Base-by-base conservation (phyloP, 2,329 filamentous ascomycete genomes). In the Cercospora sp. region DNA sequence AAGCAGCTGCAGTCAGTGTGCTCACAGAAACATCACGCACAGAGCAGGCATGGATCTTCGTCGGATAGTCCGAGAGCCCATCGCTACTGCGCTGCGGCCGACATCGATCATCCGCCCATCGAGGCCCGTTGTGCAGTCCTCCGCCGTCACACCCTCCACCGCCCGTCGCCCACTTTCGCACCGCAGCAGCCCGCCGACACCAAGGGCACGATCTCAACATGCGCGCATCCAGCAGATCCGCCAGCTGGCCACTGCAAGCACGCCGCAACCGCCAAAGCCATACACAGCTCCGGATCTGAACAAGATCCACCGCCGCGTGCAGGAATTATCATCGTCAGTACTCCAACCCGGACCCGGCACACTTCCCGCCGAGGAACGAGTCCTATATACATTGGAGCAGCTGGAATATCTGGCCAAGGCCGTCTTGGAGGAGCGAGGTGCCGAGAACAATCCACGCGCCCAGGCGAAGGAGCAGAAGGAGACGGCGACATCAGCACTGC, bases 401-500 rank as follows among this genome's bases (percentile, higher is more conserved):
- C 65, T 77, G 16, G 72, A 76, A 31, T 69, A 73, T 3, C 62
- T 78, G 5, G 75, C 73, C 5, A 71, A 72, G 36, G 55, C 62
- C 26, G 68, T 76, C 5, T 67, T 76, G 18, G 74, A 76, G 39
- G 74, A 73, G 18, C 64, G 67, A 33, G 33, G 39, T 18, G 48
- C 55, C 60, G 31, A 60, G 31, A 39, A 28, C 48, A 33, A 42
- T 64, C 53, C 42, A 39, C 64, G 59, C 30, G 45, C 65, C 39
- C 42, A 59, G 42, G 48, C 48, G 6, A 55, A 28, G 57, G 62
- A 58, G 51, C 65, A 67, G 51, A 67, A 68, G 48, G 63, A 69
- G 45, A 83, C 81, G 20, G 84, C 87, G 2, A 83, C 85, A 8
- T 87, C 86, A 39, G 84, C 83, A 28, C 80, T 90, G 55, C 82